Percentiles rank a stretch among this genome's conserved stretches.
Conservation (phyloP, 108 stramenopile species). For the Aurantiochytrium sp. region DNA sequence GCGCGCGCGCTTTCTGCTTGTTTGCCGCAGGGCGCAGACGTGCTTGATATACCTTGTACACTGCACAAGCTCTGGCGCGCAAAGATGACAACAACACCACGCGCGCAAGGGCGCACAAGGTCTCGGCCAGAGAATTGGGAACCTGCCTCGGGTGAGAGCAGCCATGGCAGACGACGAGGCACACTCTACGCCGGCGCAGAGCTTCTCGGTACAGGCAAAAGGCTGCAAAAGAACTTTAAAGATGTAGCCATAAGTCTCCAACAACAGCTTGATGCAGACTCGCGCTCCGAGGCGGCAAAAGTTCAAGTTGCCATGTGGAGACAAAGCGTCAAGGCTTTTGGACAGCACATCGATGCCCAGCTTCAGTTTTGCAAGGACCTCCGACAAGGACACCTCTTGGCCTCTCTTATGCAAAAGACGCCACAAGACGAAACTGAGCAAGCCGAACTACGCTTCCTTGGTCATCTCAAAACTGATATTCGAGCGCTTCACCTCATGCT, state of each 20-base stretch:
- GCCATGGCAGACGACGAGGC: not conserved
- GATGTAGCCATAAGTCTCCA: not conserved
- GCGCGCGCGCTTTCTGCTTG: no score
- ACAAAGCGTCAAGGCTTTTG: not conserved
- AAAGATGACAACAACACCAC: no score
- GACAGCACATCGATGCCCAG: not conserved
- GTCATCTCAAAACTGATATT: not conserved
- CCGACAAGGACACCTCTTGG: not conserved
- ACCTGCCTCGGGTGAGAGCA: not conserved
- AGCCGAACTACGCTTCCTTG: not conserved
- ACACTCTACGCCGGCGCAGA: not conserved
- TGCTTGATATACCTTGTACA: no score
- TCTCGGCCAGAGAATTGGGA: not conserved
- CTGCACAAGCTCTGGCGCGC: no score
- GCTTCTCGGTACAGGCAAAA: not conserved
- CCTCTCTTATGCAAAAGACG: not conserved
- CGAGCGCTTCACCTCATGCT: not conserved
- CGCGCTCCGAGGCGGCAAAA: not conserved
- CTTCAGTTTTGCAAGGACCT: not conserved
- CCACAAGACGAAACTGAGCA: not conserved
- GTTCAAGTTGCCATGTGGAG: not conserved
- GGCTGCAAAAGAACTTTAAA: not conserved
- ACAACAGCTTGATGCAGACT: not conserved
- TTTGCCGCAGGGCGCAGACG: no score
- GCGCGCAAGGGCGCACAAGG: not conserved